phyloP scores from a whole-genome alignment of 148 eudicot species.

The Chenopodium suecicum region DNA sequence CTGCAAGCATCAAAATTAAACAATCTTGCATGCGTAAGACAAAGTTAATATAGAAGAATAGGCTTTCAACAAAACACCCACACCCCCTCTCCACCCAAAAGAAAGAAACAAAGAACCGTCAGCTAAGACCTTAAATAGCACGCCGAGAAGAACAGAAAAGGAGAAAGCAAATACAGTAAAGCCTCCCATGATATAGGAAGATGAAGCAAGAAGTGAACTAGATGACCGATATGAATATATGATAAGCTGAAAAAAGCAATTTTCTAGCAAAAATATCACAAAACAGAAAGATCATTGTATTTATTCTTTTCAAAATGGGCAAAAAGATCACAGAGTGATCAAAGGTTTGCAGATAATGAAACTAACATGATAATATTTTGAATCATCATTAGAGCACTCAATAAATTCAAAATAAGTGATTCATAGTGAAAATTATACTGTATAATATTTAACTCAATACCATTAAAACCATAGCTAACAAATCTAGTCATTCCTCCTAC shows the following conservation, averaged over 20 bases:
- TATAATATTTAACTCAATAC: too few species aligned
- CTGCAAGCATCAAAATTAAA: conserved; percentile 47
- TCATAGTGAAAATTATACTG: background rate
- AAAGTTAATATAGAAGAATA: background rate
- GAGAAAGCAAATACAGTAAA: too few species aligned
- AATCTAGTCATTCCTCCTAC: background rate
- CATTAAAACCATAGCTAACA: background rate
- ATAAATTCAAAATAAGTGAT: background rate
- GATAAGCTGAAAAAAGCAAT: background rate
- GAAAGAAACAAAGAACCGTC: background rate
- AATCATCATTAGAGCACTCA: background rate
- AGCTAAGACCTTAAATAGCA: too few species aligned
- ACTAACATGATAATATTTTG: background rate
- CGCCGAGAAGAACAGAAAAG: too few species aligned
- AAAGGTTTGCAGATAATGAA: background rate
- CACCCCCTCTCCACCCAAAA: background rate
- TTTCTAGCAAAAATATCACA: background rate
- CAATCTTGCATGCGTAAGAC: background rate
- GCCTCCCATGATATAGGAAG: too few species aligned
- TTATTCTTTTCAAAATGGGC: background rate
- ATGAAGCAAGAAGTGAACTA: background rate
- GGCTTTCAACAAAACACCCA: background rate
- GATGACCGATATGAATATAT: background rate
- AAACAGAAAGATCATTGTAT: background rate
- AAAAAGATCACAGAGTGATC: background rate